Evolutionary conservation across 139 green algal species (phyloP).

Genomic region (Chlamydomonas incerta): DNA sequence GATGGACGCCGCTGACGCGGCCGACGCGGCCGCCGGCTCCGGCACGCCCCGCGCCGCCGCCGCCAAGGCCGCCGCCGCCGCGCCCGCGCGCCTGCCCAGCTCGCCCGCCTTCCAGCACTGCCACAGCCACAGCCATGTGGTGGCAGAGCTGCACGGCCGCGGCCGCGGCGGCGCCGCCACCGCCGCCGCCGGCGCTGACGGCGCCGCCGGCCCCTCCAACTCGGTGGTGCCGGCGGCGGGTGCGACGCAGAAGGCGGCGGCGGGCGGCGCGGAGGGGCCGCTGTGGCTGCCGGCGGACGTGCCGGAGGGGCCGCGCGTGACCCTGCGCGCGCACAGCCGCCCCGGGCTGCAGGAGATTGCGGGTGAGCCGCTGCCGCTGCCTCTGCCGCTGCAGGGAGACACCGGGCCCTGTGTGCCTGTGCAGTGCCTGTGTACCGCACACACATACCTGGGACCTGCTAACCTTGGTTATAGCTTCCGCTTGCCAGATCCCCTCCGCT

Average conservation of each 20-base stretch:
- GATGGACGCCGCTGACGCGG: too few species aligned
- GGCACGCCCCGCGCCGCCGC: background rate
- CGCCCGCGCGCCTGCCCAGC: background rate
- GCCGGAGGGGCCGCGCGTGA: constrained; percentile 15
- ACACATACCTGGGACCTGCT: too few species aligned
- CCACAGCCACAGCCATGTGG: constrained; percentile 32
- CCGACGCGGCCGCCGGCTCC: background rate
- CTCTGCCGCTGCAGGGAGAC: too few species aligned
- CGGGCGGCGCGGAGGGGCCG: constrained; percentile 5
- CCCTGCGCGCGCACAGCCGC: constrained; percentile 8
- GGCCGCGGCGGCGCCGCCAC: background rate
- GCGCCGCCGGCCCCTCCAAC: background rate
- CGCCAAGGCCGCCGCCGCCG: background rate
- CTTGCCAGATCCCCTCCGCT: too few species aligned
- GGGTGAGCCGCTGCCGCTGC: background rate
- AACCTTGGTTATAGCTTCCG: too few species aligned
- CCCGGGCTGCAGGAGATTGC: constrained; percentile 27
- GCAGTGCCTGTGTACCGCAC: too few species aligned
- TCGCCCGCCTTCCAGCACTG: constrained; percentile 41
- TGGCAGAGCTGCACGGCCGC: constrained; percentile 12
- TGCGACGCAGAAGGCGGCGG: background rate
- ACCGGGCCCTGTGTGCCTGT: too few species aligned
- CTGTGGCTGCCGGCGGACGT: constrained; percentile 7
- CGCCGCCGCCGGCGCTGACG: background rate
- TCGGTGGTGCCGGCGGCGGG: background rate